Evolutionary conservation across 1,139 yeast genomes (phyloP).

Genomic region (Yamadazyma taylorii): DNA sequence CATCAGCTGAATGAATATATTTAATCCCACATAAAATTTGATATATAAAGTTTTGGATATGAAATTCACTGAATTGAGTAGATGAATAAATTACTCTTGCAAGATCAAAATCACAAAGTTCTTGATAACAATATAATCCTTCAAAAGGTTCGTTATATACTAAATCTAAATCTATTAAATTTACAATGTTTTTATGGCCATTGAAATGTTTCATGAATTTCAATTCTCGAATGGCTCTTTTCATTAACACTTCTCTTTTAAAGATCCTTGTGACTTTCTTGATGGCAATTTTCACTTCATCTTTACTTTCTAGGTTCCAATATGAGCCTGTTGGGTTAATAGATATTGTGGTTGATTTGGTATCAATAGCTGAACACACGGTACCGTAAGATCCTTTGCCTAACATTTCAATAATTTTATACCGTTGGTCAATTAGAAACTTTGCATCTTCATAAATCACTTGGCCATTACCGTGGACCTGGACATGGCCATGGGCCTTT

Average conservation of each 20-base stretch:
- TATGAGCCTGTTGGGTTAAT: slow-evolving; percentile 9
- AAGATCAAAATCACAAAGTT: slow-evolving; percentile 77
- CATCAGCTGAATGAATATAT: slow-evolving; percentile 83
- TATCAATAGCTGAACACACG: slow-evolving; percentile 80
- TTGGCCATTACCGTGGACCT: no score
- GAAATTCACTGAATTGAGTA: slow-evolving; percentile 80
- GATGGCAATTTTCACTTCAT: slow-evolving; percentile 57
- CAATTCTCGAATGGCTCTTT: slow-evolving; percentile 76
- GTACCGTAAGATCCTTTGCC: slow-evolving; percentile 93
- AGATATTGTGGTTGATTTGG: slow-evolving; percentile 21
- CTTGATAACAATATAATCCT: slow-evolving; percentile 82
- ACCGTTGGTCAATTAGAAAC: slow-evolving; percentile 66
- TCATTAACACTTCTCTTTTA: slow-evolving; percentile 59
- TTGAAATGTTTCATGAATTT: slow-evolving; percentile 74
- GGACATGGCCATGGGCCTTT: no score
- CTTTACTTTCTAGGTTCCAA: no score
- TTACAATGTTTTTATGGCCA: slow-evolving; percentile 66
- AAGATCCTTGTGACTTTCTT: slow-evolving; percentile 76
- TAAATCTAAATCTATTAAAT: slow-evolving; percentile 71
- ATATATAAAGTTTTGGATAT: slow-evolving; percentile 70
- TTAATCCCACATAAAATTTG: slow-evolving; percentile 80
- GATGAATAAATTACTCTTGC: slow-evolving; percentile 75
- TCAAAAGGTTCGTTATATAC: slow-evolving; percentile 66
- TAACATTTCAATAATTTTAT: slow-evolving; percentile 59
- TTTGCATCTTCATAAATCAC: slow-evolving; percentile 19